phyloP scores from a whole-genome alignment of 257 asterid genomes.

The Jacaranda copaia region DNA sequence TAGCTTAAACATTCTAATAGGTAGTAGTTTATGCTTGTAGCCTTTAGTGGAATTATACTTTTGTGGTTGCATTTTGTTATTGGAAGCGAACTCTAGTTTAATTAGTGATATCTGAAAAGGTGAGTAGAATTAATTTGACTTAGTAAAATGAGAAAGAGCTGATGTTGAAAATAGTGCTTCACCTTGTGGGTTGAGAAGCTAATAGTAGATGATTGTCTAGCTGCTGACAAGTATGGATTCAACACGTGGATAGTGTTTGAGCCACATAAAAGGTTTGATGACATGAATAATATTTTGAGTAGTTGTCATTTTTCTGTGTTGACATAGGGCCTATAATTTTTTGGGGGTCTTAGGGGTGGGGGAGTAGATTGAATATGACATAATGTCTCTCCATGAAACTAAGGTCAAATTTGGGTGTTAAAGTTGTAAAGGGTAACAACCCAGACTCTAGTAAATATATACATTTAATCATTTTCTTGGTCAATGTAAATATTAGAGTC shows the following conservation, averaged over 20 bases:
- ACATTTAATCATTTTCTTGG: too few species aligned
- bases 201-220: background rate
- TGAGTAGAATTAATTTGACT: background rate
- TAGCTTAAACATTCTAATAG: background rate
- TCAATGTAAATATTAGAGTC: too few species aligned
- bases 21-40: background rate
- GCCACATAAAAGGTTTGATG: constrained; percentile 62
- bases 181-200: constrained; percentile 5
- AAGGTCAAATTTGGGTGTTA: too few species aligned
- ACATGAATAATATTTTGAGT: constrained; percentile 52
- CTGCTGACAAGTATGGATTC: constrained; percentile 30
- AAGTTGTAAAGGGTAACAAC: too few species aligned
- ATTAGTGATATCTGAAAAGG: background rate
- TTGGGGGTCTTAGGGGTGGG: background rate
- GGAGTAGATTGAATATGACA: background rate
- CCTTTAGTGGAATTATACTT: background rate
- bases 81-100: background rate
- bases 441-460: too few species aligned
- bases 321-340: constrained; percentile 63
- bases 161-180: constrained; percentile 3
- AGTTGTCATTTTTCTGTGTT: constrained; percentile 79
- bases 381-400: too few species aligned
- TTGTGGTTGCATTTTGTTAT: constrained; percentile 30
- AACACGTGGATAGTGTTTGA: background rate
- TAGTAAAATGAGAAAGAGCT: background rate